phyloP scores from a whole-genome alignment of 176 grass and related monocot genomes.

The Triticum turgidum region DNA sequence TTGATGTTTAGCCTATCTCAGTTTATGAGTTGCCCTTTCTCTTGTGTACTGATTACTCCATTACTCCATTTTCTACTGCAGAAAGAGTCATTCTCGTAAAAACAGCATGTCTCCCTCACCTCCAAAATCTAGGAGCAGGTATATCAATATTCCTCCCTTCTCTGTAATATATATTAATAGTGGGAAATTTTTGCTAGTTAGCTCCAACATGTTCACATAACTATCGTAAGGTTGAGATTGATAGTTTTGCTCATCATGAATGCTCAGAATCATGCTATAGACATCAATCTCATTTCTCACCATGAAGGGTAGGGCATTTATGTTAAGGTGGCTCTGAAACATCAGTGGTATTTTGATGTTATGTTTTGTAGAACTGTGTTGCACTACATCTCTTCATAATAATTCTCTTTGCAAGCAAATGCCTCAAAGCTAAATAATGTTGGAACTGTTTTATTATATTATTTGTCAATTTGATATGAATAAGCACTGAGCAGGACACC shows the following conservation, averaged over 20 bases:
- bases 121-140: slow-evolving; percentile 70
- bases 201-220: not conserved
- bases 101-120: slow-evolving; percentile 62
- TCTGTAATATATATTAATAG: not conserved
- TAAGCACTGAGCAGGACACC: slow-evolving; percentile 52
- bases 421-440: not conserved
- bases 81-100: slow-evolving; percentile 57
- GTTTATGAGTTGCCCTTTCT: slow-evolving; percentile 22
- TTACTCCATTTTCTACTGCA: slow-evolving; percentile 34
- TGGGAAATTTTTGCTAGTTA: slow-evolving; percentile 19
- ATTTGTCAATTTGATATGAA: slow-evolving; percentile 42
- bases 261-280: slow-evolving; percentile 4
- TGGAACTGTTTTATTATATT: slow-evolving; percentile 16
- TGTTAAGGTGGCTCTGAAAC: slow-evolving; percentile 2
- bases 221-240: not conserved
- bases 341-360: not conserved
- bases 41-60: slow-evolving; percentile 15
- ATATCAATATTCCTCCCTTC: slow-evolving; percentile 9
- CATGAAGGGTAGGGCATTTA: not conserved
- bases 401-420: slow-evolving; percentile 11
- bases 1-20: slow-evolving; percentile 12
- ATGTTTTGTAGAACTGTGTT: slow-evolving; percentile 12
- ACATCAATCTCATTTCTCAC: not conserved
- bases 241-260: slow-evolving; percentile 14
- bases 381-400: not conserved